phyloP scores from a whole-genome alignment of 1,139 yeast genomes.

The Hemisphaericaspora xylanilytica region DNA sequence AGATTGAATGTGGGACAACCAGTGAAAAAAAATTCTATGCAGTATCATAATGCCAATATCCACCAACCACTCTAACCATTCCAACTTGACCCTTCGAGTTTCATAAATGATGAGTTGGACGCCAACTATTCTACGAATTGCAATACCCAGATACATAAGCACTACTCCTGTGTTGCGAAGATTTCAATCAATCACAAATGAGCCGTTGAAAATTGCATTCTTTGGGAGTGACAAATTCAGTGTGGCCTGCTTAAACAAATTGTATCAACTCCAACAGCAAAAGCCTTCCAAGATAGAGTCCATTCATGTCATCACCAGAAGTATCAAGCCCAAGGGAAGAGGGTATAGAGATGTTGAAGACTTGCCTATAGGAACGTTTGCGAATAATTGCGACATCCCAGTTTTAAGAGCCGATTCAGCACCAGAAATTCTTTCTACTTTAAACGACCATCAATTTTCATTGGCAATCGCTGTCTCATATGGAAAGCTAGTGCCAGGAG shows the following conservation, averaged over 20 bases:
- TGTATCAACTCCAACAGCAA: constrained; percentile 34
- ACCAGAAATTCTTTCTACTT: constrained; percentile 46
- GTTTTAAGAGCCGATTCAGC: constrained; percentile 59
- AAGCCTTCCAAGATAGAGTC: constrained; percentile 32
- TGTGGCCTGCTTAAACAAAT: constrained; percentile 49
- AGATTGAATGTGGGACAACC: no score
- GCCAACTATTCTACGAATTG: not conserved
- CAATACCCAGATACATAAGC: no score
- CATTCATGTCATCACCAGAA: constrained; percentile 58
- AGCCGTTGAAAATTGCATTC: constrained; percentile 46
- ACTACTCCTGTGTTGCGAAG: not conserved
- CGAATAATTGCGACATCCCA: constrained; percentile 30
- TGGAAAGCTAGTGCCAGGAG: constrained; percentile 72
- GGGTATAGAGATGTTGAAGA: constrained; percentile 47
- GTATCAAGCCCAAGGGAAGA: constrained; percentile 72
- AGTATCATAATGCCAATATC: no score
- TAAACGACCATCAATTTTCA: constrained; percentile 37
- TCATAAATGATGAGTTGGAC: not conserved
- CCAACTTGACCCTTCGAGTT: no score
- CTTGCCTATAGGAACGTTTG: constrained; percentile 54
- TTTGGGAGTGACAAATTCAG: constrained; percentile 86
- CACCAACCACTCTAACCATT: no score
- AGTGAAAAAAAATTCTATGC: no score
- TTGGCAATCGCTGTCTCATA: constrained; percentile 86
- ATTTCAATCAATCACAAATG: constrained; percentile 4